Percentiles rank a stretch among this genome's conserved stretches.
Evolutionary conservation across 371 early-diverging fungal genomes (phyloP).

Genomic region (Furculomyces boomerangus): DNA sequence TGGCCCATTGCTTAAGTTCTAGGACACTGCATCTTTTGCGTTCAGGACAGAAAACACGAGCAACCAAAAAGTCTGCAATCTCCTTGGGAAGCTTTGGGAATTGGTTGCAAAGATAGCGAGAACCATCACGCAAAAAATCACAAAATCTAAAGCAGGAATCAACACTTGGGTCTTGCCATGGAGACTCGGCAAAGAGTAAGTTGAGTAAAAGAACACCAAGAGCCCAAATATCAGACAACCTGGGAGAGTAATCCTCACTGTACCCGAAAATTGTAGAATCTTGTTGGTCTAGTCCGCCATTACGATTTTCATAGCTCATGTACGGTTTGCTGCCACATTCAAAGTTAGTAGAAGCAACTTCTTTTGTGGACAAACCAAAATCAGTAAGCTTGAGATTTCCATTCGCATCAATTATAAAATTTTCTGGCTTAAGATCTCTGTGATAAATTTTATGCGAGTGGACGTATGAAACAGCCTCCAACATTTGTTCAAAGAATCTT

Average conservation of each 20-base stretch:
- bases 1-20: conserved; percentile 27
- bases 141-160: conserved; percentile 32
- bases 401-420: conserved; percentile 45
- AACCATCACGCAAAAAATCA: conserved; percentile 30
- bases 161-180: conserved; percentile 41
- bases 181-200: conserved; percentile 37
- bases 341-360: conserved; percentile 45
- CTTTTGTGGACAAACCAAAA: conserved; percentile 57
- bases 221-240: conserved; percentile 40
- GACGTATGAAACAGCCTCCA: conserved; percentile 60
- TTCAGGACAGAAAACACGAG: conserved; percentile 34
- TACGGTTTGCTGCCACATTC: conserved; percentile 54
- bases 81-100: conserved; percentile 28
- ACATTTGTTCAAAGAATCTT: conserved; percentile 58
- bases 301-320: conserved; percentile 49
- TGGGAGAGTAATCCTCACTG: conserved; percentile 28
- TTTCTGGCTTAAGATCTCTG: conserved; percentile 87
- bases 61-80: conserved; percentile 33
- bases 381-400: conserved; percentile 47
- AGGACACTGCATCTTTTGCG: conserved; percentile 24
- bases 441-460: conserved; percentile 64
- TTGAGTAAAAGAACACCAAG: conserved; percentile 43
- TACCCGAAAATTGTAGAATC: conserved; percentile 22
- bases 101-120: conserved; percentile 30
- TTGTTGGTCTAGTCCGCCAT: conserved; percentile 25